Base-by-base conservation (phyloP, 345 rosid genomes). In the Eucalyptus cloeziana region DNA sequence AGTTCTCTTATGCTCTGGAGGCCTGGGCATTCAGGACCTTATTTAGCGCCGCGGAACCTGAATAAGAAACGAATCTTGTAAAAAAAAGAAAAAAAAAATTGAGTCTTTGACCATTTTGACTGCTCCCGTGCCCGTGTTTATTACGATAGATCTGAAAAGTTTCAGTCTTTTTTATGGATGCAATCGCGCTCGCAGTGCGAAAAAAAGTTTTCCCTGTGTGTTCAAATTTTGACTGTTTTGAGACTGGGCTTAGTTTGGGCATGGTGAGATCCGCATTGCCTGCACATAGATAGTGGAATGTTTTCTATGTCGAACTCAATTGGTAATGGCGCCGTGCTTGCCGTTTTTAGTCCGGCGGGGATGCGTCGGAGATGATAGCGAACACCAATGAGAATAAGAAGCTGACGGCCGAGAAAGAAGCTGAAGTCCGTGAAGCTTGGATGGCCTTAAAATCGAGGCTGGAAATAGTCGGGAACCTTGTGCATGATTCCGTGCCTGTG, bases 401-500 rank as follows among this genome's bases (percentile, higher is more conserved):
- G 89, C 91, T 80, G 60, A 76, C 94, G 13, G 91, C 94, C 0
- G 93, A 92, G 31, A 97, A 94, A 92, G 98, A 95, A 33, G 94
- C n/a, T 6, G 98, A 96, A 92, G 99, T 96, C 30, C 90, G 92
- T 76, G 96, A 94, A 87, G 96, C 96, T 64, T 93, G 89, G 91
- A 90, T 87, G 13, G 92, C 92, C 22, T 88, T 96, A 90, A 90
- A 95, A 92, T 93, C 95, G 5, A 96, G 92, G 90, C 90, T 97
- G 88, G 95, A 91, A 89, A 90, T 91, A 1, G 93, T 97, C 88
- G 99, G 99, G 45, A 97, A 97, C 92, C 94, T 97, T 49, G 94
- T 97, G 64, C 99, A 96, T 89, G 98, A 97, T 91, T 95, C 99
- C 1, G 99, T 97, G 76, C 99, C 96, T 3, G 81, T 96, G 89